Evolutionary conservation across 495 filamentous ascomycete species (phyloP).

Genomic region (Podospora appendiculata): DNA sequence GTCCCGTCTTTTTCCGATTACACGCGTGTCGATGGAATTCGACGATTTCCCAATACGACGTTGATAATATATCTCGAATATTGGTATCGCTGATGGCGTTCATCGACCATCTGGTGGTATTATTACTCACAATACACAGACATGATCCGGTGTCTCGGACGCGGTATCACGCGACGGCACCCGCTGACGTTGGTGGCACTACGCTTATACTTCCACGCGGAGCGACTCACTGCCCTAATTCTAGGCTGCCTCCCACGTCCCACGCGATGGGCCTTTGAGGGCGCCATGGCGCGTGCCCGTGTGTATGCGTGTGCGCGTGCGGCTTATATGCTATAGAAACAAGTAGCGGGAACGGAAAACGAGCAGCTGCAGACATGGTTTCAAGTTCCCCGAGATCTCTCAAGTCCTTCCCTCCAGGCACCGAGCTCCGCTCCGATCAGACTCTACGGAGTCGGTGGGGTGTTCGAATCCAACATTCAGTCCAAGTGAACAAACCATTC

Average conservation of each 20-base stretch:
- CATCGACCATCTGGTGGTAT: background rate
- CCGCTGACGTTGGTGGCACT: background rate
- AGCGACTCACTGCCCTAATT: background rate
- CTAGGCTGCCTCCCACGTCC: too few relatives aligned
- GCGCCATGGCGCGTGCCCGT: background rate
- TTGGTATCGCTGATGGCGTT: background rate
- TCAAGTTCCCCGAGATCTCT: too few relatives aligned
- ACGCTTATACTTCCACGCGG: background rate
- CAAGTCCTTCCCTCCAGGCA: too few relatives aligned
- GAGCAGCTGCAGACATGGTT: too few relatives aligned
- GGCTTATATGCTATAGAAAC: background rate
- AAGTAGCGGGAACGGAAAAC: too few relatives aligned
- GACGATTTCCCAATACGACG: background rate
- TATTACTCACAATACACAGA: too few relatives aligned
- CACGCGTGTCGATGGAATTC: background rate
- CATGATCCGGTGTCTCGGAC: background rate
- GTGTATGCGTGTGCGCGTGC: background rate
- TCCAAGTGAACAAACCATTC: background rate
- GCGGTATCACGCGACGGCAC: constrained; percentile 1
- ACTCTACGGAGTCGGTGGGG: background rate
- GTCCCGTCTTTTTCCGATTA: background rate
- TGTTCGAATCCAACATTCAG: background rate
- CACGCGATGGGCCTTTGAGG: too few relatives aligned
- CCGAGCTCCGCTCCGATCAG: too few relatives aligned
- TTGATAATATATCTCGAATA: background rate